Evolutionary conservation across 768 basidiomycete species (phyloP), one percentile per base, ranked within the genome.

Genomic region (Suillus subaureus): DNA sequence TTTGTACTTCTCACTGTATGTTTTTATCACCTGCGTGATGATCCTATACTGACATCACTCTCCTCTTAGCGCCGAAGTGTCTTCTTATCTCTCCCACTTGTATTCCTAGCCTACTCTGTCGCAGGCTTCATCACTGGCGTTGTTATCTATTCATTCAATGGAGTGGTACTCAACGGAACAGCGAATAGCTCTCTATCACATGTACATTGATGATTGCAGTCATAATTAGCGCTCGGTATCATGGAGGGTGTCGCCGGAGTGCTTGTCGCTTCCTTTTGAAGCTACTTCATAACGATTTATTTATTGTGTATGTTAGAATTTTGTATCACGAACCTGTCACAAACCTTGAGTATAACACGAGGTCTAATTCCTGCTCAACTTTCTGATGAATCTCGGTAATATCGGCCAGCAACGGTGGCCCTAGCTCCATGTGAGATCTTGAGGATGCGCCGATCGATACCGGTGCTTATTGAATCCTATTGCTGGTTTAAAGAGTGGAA

Each of bases 81-180:
- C 31, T 76, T 90, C 43, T 80, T 91, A 66, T 90, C 92, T 1
- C 82, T 93, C 15, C 92, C 92, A 1, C 78, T 91, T 26, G 90
- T 92, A 33, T 88, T 92, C 68, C 78, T 93, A 40, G 84, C 87
- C 0, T 93, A 92, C 73, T 85, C 89, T 2, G 82, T 92, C 67
- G 81, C 87, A 2, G 89, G 85, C 1, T 90, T 93, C 77, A 77
- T 92, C 43, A 81, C 85, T 0, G 91, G 84, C 0, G 81, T 92
- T 33, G 83, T 86, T 0, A 66, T 92, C 31, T 92, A 91, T 73
- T 85, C 88, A 0, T 86, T 90, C 75, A 79, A 86, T 6, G 89
- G 85, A 0, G 73, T 79, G 3, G 79, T 81, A 0, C 56, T 81
- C 23, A 78, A 81, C n/a, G 73, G 79, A 43, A 78, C 80, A 23